These are phyloP conservation scores for Penstemon barbatus DNA, from an alignment of 257 asterid genomes.

Conservation along the genomic window DNA sequence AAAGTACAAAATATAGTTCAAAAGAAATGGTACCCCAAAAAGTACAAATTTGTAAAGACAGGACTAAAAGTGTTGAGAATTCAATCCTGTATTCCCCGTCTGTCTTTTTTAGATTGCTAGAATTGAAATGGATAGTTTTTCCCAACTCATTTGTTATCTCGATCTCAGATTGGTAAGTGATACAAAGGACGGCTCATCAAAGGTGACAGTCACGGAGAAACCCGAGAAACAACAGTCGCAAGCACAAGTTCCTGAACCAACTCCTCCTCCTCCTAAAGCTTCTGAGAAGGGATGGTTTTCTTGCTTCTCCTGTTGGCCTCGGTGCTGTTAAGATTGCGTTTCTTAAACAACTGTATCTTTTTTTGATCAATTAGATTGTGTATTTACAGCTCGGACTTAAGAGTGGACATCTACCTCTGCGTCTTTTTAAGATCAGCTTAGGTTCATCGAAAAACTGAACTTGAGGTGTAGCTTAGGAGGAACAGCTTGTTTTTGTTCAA, in stretches of 20 bases:
- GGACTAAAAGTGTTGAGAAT: too few species aligned
- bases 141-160: slow-evolving; percentile 7
- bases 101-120: background rate
- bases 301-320: slow-evolving; percentile 44
- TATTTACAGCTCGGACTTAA: too few species aligned
- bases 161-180: slow-evolving; percentile 45
- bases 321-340: slow-evolving; percentile 32
- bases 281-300: slow-evolving; percentile 30
- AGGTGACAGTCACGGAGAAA: slow-evolving; percentile 29
- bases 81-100: too few species aligned
- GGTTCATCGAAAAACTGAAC: background rate
- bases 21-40: too few species aligned
- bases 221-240: slow-evolving; percentile 32
- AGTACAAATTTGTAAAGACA: too few species aligned
- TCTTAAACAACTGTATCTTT: background rate
- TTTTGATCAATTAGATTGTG: too few species aligned
- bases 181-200: slow-evolving; percentile 31
- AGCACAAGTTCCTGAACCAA: slow-evolving; percentile 14
- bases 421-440: background rate
- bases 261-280: slow-evolving; percentile 16
- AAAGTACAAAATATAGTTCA: too few species aligned
- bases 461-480: slow-evolving; percentile 30
- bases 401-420: background rate
- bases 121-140: background rate
- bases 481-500: slow-evolving; percentile 1